A percentile compares a stretch with the other conserved stretches of the same genome.
These are phyloP conservation scores for Pharnaceum exiguum DNA, from an alignment of 148 eudicot genomes.

Conservation along the genomic window DNA sequence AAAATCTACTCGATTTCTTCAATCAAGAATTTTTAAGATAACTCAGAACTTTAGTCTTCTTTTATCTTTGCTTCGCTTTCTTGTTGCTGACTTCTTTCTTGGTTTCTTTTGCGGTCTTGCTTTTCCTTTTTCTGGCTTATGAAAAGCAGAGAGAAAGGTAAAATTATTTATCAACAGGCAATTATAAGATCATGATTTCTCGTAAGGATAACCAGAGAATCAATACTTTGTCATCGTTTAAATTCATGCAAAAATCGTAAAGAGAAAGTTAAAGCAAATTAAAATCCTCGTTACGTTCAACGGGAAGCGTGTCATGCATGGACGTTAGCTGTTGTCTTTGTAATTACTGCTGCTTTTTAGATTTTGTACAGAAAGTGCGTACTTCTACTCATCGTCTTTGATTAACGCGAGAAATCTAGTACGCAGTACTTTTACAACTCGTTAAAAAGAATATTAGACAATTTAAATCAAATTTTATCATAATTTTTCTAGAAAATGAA, in stretches of 20 bases:
- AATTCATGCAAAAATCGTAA: slow-evolving; percentile 30
- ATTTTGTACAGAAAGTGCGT: neutral
- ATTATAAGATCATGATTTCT: slow-evolving; percentile 32
- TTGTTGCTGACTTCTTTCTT: slow-evolving; percentile 10
- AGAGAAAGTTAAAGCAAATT: neutral
- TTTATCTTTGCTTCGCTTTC: neutral
- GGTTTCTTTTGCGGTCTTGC: slow-evolving; percentile 2
- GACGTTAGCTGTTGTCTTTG: slow-evolving; percentile 30
- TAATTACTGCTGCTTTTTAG: neutral
- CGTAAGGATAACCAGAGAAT: slow-evolving; percentile 25
- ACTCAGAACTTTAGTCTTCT: neutral
- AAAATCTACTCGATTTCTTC: slow-evolving; percentile 42
- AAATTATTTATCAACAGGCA: slow-evolving; percentile 13
- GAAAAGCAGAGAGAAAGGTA: slow-evolving; percentile 42
- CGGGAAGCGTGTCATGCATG: slow-evolving; percentile 49
- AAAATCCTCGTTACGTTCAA: slow-evolving; percentile 30
- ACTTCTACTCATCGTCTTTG: no score
- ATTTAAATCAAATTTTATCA: no score
- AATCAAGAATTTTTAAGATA: no score
- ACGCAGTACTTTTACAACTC: no score
- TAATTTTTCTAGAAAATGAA: no score
- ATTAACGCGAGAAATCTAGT: no score
- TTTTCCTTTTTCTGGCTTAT: slow-evolving; percentile 11
- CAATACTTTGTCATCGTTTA: neutral
- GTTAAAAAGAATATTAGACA: no score